A percentile compares a stretch with the other conserved stretches of the same genome.
Evolutionary conservation across 306 rosid species (phyloP).

Genomic region (Inga leiocalycina): DNA sequence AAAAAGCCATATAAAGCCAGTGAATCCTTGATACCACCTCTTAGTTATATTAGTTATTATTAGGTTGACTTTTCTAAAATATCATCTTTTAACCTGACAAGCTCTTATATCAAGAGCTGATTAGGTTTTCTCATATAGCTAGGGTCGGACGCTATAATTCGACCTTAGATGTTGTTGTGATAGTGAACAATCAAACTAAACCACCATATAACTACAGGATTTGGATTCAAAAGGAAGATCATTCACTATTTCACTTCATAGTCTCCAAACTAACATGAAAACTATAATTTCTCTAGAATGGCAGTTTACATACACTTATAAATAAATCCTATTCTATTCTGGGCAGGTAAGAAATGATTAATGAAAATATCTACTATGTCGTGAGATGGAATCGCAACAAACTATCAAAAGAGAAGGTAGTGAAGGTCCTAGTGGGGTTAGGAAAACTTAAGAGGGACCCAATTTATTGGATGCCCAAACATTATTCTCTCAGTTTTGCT

Average conservation of each 20-base stretch:
- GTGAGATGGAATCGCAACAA: constrained; percentile 14
- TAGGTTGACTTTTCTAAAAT: too few species aligned
- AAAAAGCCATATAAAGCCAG: background rate
- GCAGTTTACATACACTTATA: constrained; percentile 28
- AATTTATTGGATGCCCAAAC: constrained; percentile 21
- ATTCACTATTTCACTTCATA: constrained; percentile 33
- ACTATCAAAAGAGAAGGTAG: background rate
- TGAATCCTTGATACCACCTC: background rate
- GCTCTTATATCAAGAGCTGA: background rate
- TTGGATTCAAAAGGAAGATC: constrained; percentile 24
- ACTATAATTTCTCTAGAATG: constrained; percentile 37
- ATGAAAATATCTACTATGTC: background rate
- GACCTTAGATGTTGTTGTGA: background rate
- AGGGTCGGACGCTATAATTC: background rate
- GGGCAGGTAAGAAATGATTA: constrained; percentile 29
- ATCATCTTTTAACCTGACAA: too few species aligned
- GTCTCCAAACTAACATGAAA: constrained; percentile 34
- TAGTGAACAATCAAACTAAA: background rate
- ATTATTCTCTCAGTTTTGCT: constrained; percentile 35
- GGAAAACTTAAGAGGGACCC: constrained; percentile 35
- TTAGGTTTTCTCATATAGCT: background rate
- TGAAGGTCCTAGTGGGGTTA: constrained; percentile 37
- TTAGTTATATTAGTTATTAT: too few species aligned
- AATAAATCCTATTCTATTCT: constrained; percentile 43
- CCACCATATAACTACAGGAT: constrained; percentile 1